phyloP scores from a whole-genome alignment of 192 early-diverging fungal genomes.

The Diversispora epigaea region DNA sequence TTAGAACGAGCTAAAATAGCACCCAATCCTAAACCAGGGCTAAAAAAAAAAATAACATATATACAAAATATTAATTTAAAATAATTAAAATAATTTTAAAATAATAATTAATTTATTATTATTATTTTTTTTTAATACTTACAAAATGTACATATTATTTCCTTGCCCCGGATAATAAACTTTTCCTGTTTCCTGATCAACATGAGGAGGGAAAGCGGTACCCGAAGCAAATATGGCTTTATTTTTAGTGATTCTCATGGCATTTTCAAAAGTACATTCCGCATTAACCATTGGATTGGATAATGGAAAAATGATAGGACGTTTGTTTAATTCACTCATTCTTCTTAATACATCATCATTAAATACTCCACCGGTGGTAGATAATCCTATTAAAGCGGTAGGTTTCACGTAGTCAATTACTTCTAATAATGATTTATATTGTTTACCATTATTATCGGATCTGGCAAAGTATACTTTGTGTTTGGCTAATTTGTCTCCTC shows the following conservation, averaged over 20 bases:
- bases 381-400: slow-evolving; percentile 87
- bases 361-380: slow-evolving; percentile 79
- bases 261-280: slow-evolving; percentile 93
- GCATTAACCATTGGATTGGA: slow-evolving; percentile 87
- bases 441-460: slow-evolving; percentile 77
- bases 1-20: slow-evolving; percentile 69
- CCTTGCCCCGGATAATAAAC: slow-evolving; percentile 75
- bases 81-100: background rate
- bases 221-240: slow-evolving; percentile 94
- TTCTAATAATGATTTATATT: slow-evolving; percentile 71
- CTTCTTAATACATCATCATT: slow-evolving; percentile 63
- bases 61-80: background rate
- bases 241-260: slow-evolving; percentile 82
- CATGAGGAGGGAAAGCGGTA: slow-evolving; percentile 85
- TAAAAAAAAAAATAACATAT: background rate
- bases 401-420: slow-evolving; percentile 86
- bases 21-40: slow-evolving; percentile 90
- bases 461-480: slow-evolving; percentile 90
- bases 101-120: background rate
- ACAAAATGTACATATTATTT: slow-evolving; percentile 96
- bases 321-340: slow-evolving; percentile 73
- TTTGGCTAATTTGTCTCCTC: slow-evolving; percentile 78
- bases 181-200: slow-evolving; percentile 59
- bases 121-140: slow-evolving; percentile 11
- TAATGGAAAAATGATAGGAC: slow-evolving; percentile 89